Conservation (phyloP, 139 green algal species). For the Coelastrella sp. region DNA sequence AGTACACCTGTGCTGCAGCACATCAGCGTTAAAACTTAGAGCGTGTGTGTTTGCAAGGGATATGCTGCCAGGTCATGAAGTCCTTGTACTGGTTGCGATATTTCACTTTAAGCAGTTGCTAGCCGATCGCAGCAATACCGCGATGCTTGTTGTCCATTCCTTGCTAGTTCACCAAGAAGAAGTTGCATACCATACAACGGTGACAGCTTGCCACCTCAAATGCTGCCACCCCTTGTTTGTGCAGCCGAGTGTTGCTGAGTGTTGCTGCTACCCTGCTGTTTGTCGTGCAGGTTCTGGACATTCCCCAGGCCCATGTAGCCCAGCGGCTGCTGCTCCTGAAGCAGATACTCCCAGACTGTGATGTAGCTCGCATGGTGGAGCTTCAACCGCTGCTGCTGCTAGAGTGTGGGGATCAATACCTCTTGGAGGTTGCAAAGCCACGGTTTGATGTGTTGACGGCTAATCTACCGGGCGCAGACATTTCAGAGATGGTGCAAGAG, state of each 20-base stretch:
- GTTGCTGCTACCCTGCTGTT: neutral
- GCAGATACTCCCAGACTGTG: conserved; percentile 34
- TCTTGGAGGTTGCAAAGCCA: neutral
- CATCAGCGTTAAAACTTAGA: too few species aligned
- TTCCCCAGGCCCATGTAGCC: neutral
- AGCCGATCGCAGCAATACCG: too few species aligned
- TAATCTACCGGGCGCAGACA: conserved; percentile 23
- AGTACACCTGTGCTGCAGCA: too few species aligned
- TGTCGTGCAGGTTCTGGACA: conserved; percentile 4
- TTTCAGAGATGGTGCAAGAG: conserved; percentile 22
- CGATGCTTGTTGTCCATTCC: too few species aligned
- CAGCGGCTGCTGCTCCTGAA: conserved; percentile 41
- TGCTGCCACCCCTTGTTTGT: neutral
- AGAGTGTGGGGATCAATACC: neutral
- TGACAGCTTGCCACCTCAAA: neutral
- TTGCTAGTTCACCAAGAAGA: too few species aligned
- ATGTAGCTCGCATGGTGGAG: conserved; percentile 39
- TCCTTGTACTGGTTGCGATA: too few species aligned
- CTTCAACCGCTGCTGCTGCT: conserved; percentile 34
- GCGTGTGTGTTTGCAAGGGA: too few species aligned
- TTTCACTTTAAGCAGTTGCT: too few species aligned
- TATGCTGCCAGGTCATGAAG: too few species aligned
- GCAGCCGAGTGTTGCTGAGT: neutral
- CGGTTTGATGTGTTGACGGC: conserved; percentile 7
- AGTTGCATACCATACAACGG: too few species aligned